Percentiles rank a stretch among this genome's conserved stretches.
Evolutionary conservation across 805 yeast species (phyloP).

Genomic region (Grigorovia humatica): DNA sequence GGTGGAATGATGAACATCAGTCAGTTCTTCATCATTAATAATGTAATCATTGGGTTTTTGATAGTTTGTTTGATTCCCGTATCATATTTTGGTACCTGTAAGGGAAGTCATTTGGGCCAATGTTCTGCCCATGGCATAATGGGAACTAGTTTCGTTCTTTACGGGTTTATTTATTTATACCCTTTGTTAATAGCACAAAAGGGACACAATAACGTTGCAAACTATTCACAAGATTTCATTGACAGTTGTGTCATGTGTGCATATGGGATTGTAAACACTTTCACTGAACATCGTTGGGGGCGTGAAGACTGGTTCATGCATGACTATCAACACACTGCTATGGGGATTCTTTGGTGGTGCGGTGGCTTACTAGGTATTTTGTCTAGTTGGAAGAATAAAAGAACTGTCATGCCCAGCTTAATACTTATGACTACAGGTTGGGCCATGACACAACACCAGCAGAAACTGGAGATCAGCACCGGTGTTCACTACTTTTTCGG

Average conservation of each 20-base stretch:
- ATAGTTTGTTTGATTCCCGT: slow-evolving; percentile 73
- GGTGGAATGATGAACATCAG: no score
- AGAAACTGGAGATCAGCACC: slow-evolving; percentile 65
- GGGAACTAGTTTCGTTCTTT: slow-evolving; percentile 80
- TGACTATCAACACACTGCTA: slow-evolving; percentile 88
- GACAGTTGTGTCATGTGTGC: slow-evolving; percentile 71
- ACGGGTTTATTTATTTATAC: slow-evolving; percentile 61
- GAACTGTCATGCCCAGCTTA: slow-evolving; percentile 73
- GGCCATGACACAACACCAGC: slow-evolving; percentile 88
- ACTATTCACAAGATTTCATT: slow-evolving; percentile 70
- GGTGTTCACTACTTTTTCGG: slow-evolving; percentile 87
- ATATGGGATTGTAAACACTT: slow-evolving; percentile 92
- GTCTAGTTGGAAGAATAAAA: slow-evolving; percentile 53
- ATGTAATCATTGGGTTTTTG: slow-evolving; percentile 56
- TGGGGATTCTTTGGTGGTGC: slow-evolving; percentile 96
- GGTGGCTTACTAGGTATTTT: slow-evolving; percentile 83
- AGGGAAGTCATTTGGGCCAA: slow-evolving; percentile 77
- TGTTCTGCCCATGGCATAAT: slow-evolving; percentile 95
- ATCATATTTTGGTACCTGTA: slow-evolving; percentile 80
- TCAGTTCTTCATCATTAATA: no score
- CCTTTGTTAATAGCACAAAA: background rate
- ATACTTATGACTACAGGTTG: slow-evolving; percentile 84
- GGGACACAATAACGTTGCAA: slow-evolving; percentile 9
- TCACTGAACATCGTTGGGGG: slow-evolving; percentile 96
- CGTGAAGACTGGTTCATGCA: slow-evolving; percentile 81